Conservation (phyloP, 192 early-diverging fungal genomes). For the Rhizophagus clarus region DNA sequence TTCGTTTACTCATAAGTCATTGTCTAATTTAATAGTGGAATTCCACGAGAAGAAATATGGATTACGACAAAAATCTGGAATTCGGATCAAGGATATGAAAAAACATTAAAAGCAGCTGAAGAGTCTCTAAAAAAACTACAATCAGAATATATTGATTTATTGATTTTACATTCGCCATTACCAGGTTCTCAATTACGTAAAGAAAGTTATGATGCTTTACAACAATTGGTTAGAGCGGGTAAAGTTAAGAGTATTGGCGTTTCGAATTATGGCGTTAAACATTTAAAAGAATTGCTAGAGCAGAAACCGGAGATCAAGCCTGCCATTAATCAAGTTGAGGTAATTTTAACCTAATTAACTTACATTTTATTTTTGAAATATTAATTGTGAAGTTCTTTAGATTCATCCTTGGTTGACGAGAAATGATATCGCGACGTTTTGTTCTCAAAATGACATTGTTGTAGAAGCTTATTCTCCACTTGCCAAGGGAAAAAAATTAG, state of each 20-base stretch:
- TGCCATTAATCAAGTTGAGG: conserved; percentile 61
- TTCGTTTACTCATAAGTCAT: neutral
- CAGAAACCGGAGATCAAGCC: conserved; percentile 46
- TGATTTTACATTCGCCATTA: conserved; percentile 61
- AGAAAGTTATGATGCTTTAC: conserved; percentile 55
- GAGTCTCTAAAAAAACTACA: conserved; percentile 54
- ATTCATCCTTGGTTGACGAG: conserved; percentile 53
- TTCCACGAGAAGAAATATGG: conserved; percentile 58
- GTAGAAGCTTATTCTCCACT: conserved; percentile 62
- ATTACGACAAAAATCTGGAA: conserved; percentile 66
- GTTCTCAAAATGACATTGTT: conserved; percentile 47
- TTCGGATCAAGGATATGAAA: conserved; percentile 52
- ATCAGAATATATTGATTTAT: conserved; percentile 62
- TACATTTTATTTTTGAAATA: neutral
- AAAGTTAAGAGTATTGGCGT: conserved; percentile 60
- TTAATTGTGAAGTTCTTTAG: neutral
- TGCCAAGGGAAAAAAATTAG: conserved; percentile 49
- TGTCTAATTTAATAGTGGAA: conserved; percentile 3
- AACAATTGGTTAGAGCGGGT: conserved; percentile 50
- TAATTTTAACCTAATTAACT: neutral
- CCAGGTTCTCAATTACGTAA: conserved; percentile 47
- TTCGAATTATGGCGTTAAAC: conserved; percentile 56
- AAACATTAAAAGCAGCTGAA: conserved; percentile 53
- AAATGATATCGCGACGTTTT: conserved; percentile 48
- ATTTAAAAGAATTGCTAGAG: conserved; percentile 52